Base-by-base conservation (phyloP, 108 stramenopile genomes). In the Pseudonitzschia pungens region DNA sequence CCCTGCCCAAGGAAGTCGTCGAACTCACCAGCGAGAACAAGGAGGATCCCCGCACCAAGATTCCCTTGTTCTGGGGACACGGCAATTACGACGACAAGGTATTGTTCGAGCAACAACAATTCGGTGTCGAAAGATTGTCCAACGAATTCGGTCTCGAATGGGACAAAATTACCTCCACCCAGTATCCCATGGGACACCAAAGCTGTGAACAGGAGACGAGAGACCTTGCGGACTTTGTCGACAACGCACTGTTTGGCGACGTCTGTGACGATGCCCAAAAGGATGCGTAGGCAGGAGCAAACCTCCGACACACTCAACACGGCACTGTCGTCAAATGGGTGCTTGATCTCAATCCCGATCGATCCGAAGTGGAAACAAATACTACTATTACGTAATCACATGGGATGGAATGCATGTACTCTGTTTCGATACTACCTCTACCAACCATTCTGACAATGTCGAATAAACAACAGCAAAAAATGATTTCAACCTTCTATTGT, bases 61-160 rank as follows among this genome's bases (percentile, higher is more conserved):
- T 88, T 6, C 93, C 93, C 14, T 66, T 89, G 8, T 89, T 90
- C 80, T 95, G 91, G 93, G 90, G 86, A 2, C 93, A 95, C 81
- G 93, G 93, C 20, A 53, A 41, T 12, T 81, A 70, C 57, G 93
- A 95, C 70, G 93, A 92, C 73, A 95, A 95, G 57, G 93, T 95
- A 9, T 60, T 95, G 20, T 91, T 89, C 75, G 84, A 77, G 50
- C 93, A 95, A 44, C 93, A 95, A 73, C 68, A 69, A 51, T 81
- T 84, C 71, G 93, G 93, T 55, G 85, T 90, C 14, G 79, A 76
- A 21, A 90, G 69, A 54, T 69, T 95, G 31, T 56, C 73, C 3
- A 80, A 84, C 1, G 81, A 90, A 10, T 50, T 54, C 12, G 79
- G 74, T 31, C 42, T 70, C 27, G 20, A 70, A 6, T 92, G 87